A percentile compares a stretch with the other conserved stretches of the same genome.
These are phyloP conservation scores for Penicillium subrubescens DNA, from an alignment of 495 filamentous ascomycete species.

Conservation along the genomic window DNA sequence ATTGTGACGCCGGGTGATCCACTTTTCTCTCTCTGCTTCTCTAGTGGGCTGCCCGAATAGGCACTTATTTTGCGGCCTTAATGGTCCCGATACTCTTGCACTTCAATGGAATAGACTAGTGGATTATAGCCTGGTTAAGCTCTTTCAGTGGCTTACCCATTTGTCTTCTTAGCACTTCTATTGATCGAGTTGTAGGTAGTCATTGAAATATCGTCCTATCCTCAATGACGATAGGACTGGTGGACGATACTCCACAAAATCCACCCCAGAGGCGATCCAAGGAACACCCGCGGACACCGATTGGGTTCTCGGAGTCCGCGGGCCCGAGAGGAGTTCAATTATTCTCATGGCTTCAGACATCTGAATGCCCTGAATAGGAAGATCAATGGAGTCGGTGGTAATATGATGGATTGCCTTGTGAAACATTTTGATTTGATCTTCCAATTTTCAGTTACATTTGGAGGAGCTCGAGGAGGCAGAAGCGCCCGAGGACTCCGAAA, in stretches of 20 bases:
- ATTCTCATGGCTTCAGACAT: neutral
- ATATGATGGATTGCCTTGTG: neutral
- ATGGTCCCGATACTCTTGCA: neutral
- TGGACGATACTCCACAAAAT: slow-evolving; percentile 54
- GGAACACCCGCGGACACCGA: slow-evolving; percentile 48
- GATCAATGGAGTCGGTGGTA: neutral
- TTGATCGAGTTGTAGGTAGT: neutral
- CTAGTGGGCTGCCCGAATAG: slow-evolving; percentile 13
- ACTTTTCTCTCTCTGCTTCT: slow-evolving; percentile 4
- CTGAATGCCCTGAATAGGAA: neutral
- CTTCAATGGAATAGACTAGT: neutral
- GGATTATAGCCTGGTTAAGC: slow-evolving; percentile 8
- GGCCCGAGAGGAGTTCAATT: neutral
- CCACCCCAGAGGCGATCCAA: slow-evolving; percentile 64
- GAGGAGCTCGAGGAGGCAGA: neutral
- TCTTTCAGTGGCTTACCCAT: slow-evolving; percentile 12
- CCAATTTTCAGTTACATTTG: neutral
- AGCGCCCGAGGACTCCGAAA: neutral
- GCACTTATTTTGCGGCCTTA: neutral
- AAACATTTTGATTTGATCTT: neutral
- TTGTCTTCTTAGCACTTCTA: slow-evolving; percentile 23
- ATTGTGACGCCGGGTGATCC: neutral
- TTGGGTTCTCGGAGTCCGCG: neutral
- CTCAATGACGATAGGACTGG: slow-evolving; percentile 35
- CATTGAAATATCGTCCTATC: neutral